Percentiles rank a stretch among this genome's conserved stretches.
Evolutionary conservation across 179 eudicot genomes (phyloP).

Genomic region (Carnegiea gigantea): DNA sequence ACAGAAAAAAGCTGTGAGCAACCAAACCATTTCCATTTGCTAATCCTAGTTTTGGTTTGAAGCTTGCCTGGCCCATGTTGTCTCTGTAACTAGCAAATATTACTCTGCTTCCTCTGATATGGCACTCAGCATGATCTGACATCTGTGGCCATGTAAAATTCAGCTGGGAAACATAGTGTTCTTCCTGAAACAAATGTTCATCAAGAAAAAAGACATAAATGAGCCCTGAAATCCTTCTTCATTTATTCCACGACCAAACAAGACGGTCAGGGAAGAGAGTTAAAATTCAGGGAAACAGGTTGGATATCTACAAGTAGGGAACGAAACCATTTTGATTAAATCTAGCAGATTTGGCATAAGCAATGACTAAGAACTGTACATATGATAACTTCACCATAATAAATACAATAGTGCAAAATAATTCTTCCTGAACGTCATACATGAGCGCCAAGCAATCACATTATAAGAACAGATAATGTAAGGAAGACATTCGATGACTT

Average conservation of each 20-base stretch:
- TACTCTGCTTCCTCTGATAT: slow-evolving; percentile 13
- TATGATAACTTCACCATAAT: no score
- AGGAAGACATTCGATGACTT: no score
- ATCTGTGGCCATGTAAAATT: slow-evolving; percentile 32
- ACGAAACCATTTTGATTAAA: no score
- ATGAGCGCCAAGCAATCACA: no score
- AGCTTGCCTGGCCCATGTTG: slow-evolving; percentile 28
- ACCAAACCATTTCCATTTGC: neutral
- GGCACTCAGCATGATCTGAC: slow-evolving; percentile 2
- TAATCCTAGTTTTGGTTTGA: neutral
- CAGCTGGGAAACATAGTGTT: slow-evolving; percentile 27
- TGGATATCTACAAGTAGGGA: no score
- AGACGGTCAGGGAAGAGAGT: neutral
- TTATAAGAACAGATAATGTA: no score
- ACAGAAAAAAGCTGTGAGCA: neutral
- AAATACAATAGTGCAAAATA: no score
- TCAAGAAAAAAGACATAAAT: neutral
- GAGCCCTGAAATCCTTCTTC: neutral
- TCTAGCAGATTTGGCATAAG: no score
- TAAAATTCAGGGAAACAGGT: neutral
- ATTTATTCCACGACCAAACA: neutral
- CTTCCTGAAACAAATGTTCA: slow-evolving; percentile 26
- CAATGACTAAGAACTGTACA: no score
- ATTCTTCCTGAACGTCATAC: no score
- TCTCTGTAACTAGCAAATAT: slow-evolving; percentile 33